A percentile compares a stretch with the other conserved stretches of the same genome.
Evolutionary conservation across 2,329 filamentous ascomycete species (phyloP).

Genomic region (Myriosclerotinia scirpicola): DNA sequence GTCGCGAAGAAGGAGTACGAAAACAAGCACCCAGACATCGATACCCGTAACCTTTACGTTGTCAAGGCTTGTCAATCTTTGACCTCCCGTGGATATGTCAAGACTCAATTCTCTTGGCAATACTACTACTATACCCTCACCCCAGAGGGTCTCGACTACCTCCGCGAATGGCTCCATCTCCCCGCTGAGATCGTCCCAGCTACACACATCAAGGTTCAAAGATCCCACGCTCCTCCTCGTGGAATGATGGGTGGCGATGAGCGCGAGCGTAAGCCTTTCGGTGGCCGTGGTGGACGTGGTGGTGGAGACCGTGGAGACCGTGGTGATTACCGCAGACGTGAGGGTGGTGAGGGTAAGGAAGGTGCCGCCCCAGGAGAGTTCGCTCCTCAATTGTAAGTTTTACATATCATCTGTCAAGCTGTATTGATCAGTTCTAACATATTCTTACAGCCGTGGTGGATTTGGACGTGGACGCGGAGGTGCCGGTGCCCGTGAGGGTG

Average conservation of each 20-base stretch:
- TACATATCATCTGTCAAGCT: not conserved
- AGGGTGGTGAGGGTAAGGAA: slow-evolving; percentile 74
- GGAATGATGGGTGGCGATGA: slow-evolving; percentile 93
- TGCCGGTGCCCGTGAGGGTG: slow-evolving; percentile 38
- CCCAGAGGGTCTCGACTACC: slow-evolving; percentile 99
- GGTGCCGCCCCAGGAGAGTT: slow-evolving; percentile 90
- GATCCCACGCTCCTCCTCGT: slow-evolving; percentile 87
- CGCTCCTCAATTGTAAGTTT: slow-evolving; percentile 79
- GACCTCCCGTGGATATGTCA: slow-evolving; percentile 96
- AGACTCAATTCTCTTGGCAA: slow-evolving; percentile 99
- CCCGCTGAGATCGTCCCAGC: slow-evolving; percentile 99
- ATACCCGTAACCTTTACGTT: slow-evolving; percentile 99
- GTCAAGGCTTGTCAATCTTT: slow-evolving; percentile 99
- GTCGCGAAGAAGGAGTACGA: slow-evolving; percentile 99
- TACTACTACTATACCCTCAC: slow-evolving; percentile 99
- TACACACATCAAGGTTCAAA: slow-evolving; percentile 99
- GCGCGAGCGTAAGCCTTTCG: slow-evolving; percentile 77
- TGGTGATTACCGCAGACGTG: slow-evolving; percentile 90
- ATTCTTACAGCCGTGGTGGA: slow-evolving; percentile 68
- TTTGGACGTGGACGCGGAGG: slow-evolving; percentile 85
- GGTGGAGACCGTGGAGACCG: slow-evolving; percentile 65
- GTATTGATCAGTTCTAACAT: slow-evolving; percentile 38
- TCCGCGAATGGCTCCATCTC: slow-evolving; percentile 99
- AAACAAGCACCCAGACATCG: slow-evolving; percentile 95
- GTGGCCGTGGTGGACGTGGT: slow-evolving; percentile 70